These are phyloP conservation scores for Choiromyces venosus DNA, from an alignment of 495 filamentous ascomycete species.

Conservation along the genomic window DNA sequence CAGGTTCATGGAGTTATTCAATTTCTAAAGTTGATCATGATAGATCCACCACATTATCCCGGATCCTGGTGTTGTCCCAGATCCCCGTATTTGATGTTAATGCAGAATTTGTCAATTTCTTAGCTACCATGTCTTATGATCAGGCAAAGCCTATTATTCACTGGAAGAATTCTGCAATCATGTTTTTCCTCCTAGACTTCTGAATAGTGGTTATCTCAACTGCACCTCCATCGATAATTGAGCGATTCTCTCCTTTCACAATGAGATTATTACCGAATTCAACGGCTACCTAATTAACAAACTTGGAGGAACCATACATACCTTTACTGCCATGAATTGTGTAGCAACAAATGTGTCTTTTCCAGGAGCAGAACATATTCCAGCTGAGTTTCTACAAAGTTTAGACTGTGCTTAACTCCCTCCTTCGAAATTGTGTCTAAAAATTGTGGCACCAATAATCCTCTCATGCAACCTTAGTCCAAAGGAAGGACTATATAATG, in stretches of 20 bases:
- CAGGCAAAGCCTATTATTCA: background rate
- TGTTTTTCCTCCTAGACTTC: background rate
- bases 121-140: background rate
- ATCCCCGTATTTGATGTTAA: too few relatives aligned
- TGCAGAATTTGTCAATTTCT: background rate
- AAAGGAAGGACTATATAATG: background rate
- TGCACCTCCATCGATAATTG: background rate
- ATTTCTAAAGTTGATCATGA: too few relatives aligned
- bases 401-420: background rate
- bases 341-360: background rate
- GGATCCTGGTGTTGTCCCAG: too few relatives aligned
- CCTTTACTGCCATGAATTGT: background rate
- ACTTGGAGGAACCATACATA: background rate
- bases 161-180: background rate
- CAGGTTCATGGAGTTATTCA: too few relatives aligned
- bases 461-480: background rate
- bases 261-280: background rate
- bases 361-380: background rate
- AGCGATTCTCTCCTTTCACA: background rate
- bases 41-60: too few relatives aligned
- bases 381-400: background rate
- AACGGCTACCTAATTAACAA: background rate
- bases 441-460: background rate
- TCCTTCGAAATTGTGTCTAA: background rate
- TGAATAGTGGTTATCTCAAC: background rate